A percentile compares a stretch with the other conserved stretches of the same genome.
phyloP scores from a whole-genome alignment of 2,329 filamentous ascomycete species.

The Xenoacremonium recifei region DNA sequence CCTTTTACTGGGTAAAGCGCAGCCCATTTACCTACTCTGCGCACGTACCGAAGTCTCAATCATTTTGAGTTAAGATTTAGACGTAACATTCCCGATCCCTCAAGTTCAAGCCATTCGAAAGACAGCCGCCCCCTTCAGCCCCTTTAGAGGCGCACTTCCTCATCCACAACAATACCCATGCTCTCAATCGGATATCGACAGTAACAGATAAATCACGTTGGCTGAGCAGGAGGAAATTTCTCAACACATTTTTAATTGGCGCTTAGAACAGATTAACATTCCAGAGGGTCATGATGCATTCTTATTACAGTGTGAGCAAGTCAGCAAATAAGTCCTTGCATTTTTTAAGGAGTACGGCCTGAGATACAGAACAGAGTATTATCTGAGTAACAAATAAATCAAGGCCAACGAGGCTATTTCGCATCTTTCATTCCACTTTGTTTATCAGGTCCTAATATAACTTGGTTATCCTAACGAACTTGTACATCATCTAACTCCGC shows the following conservation, averaged over 20 bases:
- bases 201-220: conserved; percentile 94
- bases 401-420: too few relatives aligned
- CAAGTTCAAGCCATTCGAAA: conserved; percentile 81
- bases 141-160: conserved; percentile 73
- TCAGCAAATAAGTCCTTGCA: conserved; percentile 80
- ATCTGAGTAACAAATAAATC: too few relatives aligned
- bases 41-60: conserved; percentile 95
- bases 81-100: conserved; percentile 84
- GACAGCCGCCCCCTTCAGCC: conserved; percentile 56
- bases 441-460: too few relatives aligned
- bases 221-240: conserved; percentile 94
- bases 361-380: too few relatives aligned
- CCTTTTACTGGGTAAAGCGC: conserved; percentile 85
- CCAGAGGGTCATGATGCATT: conserved; percentile 97
- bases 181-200: conserved; percentile 73
- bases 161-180: conserved; percentile 81
- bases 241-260: conserved; percentile 72
- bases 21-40: conserved; percentile 91
- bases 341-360: conserved; percentile 88
- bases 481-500: too few relatives aligned
- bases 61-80: conserved; percentile 96
- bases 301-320: conserved; percentile 93
- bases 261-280: conserved; percentile 84
- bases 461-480: too few relatives aligned
- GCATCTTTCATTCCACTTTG: too few relatives aligned